These are phyloP conservation scores for Moesziomyces sp. DNA, from an alignment of 1,284 basidiomycete genomes.

Conservation along the genomic window DNA sequence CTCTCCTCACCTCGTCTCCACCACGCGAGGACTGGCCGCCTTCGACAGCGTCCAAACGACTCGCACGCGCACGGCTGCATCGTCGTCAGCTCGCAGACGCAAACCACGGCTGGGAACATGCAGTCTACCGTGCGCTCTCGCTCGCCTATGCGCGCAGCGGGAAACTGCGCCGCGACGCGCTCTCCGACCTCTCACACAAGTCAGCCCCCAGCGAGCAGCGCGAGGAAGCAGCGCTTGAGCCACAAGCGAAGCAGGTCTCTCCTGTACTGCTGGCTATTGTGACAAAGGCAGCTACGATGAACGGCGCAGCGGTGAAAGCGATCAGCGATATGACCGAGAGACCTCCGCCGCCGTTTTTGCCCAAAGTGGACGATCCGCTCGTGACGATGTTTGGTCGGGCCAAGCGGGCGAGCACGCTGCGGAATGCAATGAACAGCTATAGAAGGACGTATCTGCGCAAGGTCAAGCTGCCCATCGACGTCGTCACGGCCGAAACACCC, in stretches of 20 bases:
- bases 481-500: neutral
- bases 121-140: constrained; percentile 22
- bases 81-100: constrained; percentile 42
- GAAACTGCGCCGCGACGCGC: constrained; percentile 30
- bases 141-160: constrained; percentile 33
- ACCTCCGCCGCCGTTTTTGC: constrained; percentile 39
- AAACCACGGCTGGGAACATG: constrained; percentile 40
- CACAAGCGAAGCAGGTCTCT: neutral
- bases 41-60: constrained; percentile 7
- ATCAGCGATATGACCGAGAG: constrained; percentile 2
- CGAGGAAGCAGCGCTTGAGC: neutral
- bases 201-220: neutral
- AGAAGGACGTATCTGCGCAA: constrained; percentile 20
- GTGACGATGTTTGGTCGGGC: constrained; percentile 20
- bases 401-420: constrained; percentile 7
- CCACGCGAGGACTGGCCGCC: constrained; percentile 5
- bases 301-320: constrained; percentile 20
- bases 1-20: constrained; percentile 11
- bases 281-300: constrained; percentile 16
- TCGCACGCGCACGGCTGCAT: constrained; percentile 18
- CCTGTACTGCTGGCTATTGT: constrained; percentile 16
- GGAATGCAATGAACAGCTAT: constrained; percentile 17
- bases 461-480: constrained; percentile 26
- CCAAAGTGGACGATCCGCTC: constrained; percentile 21
- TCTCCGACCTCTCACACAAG: constrained; percentile 22